Evolutionary conservation across 1,284 basidiomycete genomes (phyloP).

Genomic region (Sporisorium iseilematis-ciliati): DNA sequence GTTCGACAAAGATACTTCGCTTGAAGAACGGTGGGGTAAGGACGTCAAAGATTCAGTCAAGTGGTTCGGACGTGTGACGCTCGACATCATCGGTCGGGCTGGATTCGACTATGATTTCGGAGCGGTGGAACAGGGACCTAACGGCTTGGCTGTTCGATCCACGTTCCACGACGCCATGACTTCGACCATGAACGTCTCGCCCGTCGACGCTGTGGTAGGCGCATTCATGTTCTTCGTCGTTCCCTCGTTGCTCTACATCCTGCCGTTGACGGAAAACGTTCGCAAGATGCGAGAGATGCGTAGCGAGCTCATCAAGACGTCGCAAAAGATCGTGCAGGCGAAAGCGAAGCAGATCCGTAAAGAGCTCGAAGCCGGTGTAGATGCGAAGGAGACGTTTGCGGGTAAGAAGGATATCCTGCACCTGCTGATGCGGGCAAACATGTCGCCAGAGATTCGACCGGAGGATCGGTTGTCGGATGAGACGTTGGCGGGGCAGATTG

Average conservation of each 20-base stretch:
- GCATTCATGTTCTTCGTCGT: constrained; percentile 55
- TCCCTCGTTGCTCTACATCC: constrained; percentile 45
- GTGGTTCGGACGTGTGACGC: constrained; percentile 51
- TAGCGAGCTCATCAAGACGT: constrained; percentile 37
- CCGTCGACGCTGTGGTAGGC: constrained; percentile 45
- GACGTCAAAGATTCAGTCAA: constrained; percentile 40
- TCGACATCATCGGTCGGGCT: constrained; percentile 53
- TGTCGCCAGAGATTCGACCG: constrained; percentile 46
- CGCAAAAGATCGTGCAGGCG: constrained; percentile 40
- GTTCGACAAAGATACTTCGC: constrained; percentile 35
- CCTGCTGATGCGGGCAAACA: constrained; percentile 51
- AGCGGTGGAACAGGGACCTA: constrained; percentile 50
- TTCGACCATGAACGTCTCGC: constrained; percentile 46
- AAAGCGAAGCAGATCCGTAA: constrained; percentile 49
- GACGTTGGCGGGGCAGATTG: constrained; percentile 57
- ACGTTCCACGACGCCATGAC: constrained; percentile 55
- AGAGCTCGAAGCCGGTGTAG: constrained; percentile 45
- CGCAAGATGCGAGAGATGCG: constrained; percentile 52
- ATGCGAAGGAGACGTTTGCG: constrained; percentile 44
- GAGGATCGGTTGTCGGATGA: constrained; percentile 50
- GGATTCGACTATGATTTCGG: constrained; percentile 57
- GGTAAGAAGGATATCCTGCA: constrained; percentile 57
- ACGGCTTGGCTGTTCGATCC: constrained; percentile 43
- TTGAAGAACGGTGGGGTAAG: constrained; percentile 36
- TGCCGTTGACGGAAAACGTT: constrained; percentile 48